A percentile compares a stretch with the other conserved stretches of the same genome.
Evolutionary conservation across 176 grass and related monocot genomes (phyloP).

Genomic region (Thalia dealbata): DNA sequence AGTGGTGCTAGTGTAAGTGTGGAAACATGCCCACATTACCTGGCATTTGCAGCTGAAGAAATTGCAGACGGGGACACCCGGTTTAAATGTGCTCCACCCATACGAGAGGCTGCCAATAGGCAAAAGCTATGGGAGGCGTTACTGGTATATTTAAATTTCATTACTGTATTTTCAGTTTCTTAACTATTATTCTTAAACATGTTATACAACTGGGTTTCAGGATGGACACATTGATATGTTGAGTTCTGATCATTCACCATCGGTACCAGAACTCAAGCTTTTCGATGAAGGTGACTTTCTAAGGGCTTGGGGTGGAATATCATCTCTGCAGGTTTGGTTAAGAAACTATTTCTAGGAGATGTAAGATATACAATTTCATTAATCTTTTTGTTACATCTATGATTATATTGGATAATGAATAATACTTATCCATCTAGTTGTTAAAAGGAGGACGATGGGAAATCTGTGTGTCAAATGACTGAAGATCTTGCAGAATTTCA

Average conservation of each 20-base stretch:
- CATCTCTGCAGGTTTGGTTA: conserved; percentile 70
- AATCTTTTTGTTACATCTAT: background rate
- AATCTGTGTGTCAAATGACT: too few species aligned
- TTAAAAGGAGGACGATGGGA: background rate
- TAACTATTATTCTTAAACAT: conserved; percentile 6
- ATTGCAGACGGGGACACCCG: conserved; percentile 79
- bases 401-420: background rate
- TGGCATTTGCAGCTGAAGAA: conserved; percentile 91
- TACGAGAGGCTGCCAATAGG: conserved; percentile 62
- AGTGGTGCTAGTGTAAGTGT: conserved; percentile 61
- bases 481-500: too few species aligned
- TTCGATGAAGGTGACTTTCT: conserved; percentile 91
- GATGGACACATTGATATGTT: conserved; percentile 94
- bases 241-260: conserved; percentile 96
- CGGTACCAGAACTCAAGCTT: conserved; percentile 72
- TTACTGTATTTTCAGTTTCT: background rate
- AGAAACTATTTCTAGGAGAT: background rate
- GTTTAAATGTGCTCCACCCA: conserved; percentile 91
- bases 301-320: conserved; percentile 94
- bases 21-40: conserved; percentile 96
- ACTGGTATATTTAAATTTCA: conserved; percentile 40
- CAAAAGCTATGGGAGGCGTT: conserved; percentile 79
- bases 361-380: background rate
- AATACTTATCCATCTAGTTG: background rate
- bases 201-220: conserved; percentile 20